These are phyloP conservation scores for Lichtheimia ramosa DNA, from an alignment of 371 early-diverging fungal genomes.

Conservation along the genomic window DNA sequence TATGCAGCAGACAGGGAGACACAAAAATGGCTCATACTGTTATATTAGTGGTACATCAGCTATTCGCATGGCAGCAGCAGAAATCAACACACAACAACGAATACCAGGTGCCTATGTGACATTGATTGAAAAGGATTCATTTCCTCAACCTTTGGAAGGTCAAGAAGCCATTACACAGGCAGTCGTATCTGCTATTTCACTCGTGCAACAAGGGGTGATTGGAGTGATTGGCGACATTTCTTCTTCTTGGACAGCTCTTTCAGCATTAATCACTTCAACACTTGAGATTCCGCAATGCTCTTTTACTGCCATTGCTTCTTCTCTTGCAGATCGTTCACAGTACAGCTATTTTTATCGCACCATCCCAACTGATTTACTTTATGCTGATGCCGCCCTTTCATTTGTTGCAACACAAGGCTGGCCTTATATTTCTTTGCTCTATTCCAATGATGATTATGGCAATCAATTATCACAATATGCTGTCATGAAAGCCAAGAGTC, in stretches of 20 bases:
- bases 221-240: conserved; percentile 62
- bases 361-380: conserved; percentile 50
- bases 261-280: conserved; percentile 56
- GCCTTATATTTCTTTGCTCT: conserved; percentile 49
- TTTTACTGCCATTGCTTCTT: conserved; percentile 57
- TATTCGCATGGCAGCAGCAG: conserved; percentile 54
- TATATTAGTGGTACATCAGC: conserved; percentile 54
- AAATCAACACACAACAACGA: conserved; percentile 50
- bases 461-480: conserved; percentile 51
- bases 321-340: conserved; percentile 53
- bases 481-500: conserved; percentile 34
- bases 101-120: conserved; percentile 63
- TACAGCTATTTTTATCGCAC: conserved; percentile 60
- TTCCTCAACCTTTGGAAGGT: conserved; percentile 44
- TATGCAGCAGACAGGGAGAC: neutral
- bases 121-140: conserved; percentile 58
- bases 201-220: conserved; percentile 55
- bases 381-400: conserved; percentile 48
- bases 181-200: conserved; percentile 52
- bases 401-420: conserved; percentile 56
- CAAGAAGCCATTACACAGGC: conserved; percentile 50
- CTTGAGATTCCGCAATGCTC: conserved; percentile 63
- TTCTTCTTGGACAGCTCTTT: conserved; percentile 58
- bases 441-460: conserved; percentile 54
- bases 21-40: neutral